Conservation (phyloP, 164 flowering plant genomes). For the Taxillus chinensis region DNA sequence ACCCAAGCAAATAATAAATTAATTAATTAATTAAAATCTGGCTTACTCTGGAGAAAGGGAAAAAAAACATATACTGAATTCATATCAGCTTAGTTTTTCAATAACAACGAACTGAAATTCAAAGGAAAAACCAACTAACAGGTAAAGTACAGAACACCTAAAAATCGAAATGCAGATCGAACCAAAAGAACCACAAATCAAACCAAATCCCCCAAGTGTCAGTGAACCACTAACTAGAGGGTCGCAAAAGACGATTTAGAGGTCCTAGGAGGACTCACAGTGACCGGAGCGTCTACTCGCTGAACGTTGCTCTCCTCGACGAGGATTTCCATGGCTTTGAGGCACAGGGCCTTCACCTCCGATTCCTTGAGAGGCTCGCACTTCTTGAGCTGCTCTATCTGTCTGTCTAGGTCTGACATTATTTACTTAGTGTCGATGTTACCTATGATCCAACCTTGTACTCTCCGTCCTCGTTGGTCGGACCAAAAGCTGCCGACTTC, state of each 20-base stretch:
- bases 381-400: constrained; percentile 88
- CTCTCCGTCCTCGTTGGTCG: neutral
- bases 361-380: constrained; percentile 96
- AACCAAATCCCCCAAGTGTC: neutral
- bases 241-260: no score
- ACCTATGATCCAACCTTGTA: neutral
- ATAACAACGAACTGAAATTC: no score
- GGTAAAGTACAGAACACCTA: neutral
- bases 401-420: constrained; percentile 93
- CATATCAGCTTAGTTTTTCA: no score
- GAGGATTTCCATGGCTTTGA: constrained; percentile 96
- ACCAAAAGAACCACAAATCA: neutral
- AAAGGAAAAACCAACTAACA: no score
- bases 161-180: neutral
- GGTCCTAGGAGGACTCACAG: constrained; percentile 32
- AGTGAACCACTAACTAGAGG: no score
- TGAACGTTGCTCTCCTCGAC: constrained; percentile 98
- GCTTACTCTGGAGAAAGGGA: no score
- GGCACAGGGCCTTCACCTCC: constrained; percentile 90
- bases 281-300: constrained; percentile 92
- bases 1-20: constrained; percentile 6
- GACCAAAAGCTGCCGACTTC: constrained; percentile 2
- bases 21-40: neutral
- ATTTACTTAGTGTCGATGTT: no score
- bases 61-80: no score